Conservation (phyloP, 805 yeast species). For the Yueomyces sinensis region DNA sequence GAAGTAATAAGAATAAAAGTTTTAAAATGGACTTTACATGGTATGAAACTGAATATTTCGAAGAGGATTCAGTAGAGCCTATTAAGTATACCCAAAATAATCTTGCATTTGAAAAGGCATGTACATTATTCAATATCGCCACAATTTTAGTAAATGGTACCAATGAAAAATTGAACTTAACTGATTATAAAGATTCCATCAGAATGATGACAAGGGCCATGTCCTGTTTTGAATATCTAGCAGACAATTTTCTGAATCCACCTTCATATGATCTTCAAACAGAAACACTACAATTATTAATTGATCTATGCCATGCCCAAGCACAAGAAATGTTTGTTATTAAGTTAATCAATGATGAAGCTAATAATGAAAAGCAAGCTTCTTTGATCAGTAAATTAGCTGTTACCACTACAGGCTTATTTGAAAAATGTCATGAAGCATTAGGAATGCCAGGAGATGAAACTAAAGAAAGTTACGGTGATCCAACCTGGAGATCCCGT, state of each 20-base stretch:
- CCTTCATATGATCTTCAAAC: conserved; percentile 70
- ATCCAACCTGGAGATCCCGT: conserved; percentile 36
- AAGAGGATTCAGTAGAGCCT: conserved; percentile 5
- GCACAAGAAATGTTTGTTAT: conserved; percentile 75
- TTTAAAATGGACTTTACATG: conserved; percentile 57
- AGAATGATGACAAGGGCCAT: conserved; percentile 60
- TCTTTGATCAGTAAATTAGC: conserved; percentile 68
- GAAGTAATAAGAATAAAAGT: conserved; percentile 43
- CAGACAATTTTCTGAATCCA: conserved; percentile 77
- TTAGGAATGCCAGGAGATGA: conserved; percentile 27
- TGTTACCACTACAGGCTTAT: conserved; percentile 43
- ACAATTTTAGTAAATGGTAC: conserved; percentile 45
- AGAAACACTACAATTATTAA: conserved; percentile 50
- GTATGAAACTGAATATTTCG: conserved; percentile 53
- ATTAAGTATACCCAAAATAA: conserved; percentile 55
- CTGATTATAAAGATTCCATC: conserved; percentile 44
- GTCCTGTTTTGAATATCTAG: conserved; percentile 58
- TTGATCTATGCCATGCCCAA: conserved; percentile 64
- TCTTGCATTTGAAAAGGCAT: conserved; percentile 81
- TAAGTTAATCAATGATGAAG: conserved; percentile 34
- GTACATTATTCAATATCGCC: conserved; percentile 67
- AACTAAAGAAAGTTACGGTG: conserved; percentile 25
- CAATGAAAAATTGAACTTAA: conserved; percentile 22
- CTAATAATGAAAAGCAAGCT: conserved; percentile 35
- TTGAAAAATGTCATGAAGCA: conserved; percentile 36